A percentile compares a stretch with the other conserved stretches of the same genome.
Evolutionary conservation across 2,329 filamentous ascomycete genomes (phyloP).

Genomic region (Colletotrichum abscissum): DNA sequence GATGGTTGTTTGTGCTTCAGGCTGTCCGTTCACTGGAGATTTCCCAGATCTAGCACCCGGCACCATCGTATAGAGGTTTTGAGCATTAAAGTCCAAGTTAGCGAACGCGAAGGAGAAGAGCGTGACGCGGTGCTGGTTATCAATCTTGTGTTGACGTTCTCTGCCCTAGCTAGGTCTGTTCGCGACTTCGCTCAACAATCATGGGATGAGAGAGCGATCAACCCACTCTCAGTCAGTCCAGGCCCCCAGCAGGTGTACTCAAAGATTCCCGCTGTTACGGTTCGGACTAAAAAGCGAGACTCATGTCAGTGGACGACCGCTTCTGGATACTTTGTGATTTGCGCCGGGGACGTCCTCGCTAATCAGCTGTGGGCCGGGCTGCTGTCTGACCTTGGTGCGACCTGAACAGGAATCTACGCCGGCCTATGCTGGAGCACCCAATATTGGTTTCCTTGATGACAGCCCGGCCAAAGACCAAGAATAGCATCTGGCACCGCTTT

Average conservation of each 20-base stretch:
- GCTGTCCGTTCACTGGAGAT: slow-evolving; percentile 1
- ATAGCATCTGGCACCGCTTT: slow-evolving; percentile 14
- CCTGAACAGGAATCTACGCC: slow-evolving; percentile 33
- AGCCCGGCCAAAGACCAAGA: slow-evolving; percentile 15
- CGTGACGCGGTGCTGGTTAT: not conserved
- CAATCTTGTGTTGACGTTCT: slow-evolving; percentile 1
- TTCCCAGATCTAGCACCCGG: slow-evolving; percentile 8
- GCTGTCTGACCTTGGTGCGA: slow-evolving; percentile 30
- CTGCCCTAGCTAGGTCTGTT: slow-evolving; percentile 2
- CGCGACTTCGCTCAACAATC: not conserved
- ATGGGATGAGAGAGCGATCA: not conserved
- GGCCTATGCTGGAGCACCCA: slow-evolving; percentile 13
- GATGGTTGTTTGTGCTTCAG: slow-evolving; percentile 27
- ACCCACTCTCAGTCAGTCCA: not conserved
- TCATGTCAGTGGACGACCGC: not conserved
- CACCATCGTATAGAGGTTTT: not conserved
- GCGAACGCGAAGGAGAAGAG: not conserved
- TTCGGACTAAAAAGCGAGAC: slow-evolving; percentile 4
- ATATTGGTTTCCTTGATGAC: slow-evolving; percentile 21
- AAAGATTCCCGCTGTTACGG: slow-evolving; percentile 1
- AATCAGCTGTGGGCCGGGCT: slow-evolving; percentile 32
- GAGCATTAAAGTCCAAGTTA: not conserved
- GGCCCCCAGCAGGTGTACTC: not conserved
- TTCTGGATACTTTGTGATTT: slow-evolving; percentile 26
- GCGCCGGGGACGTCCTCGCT: slow-evolving; percentile 36